A percentile compares a stretch with the other conserved stretches of the same genome.
phyloP scores from a whole-genome alignment of 495 filamentous ascomycete genomes.

The Glonium stellatum region DNA sequence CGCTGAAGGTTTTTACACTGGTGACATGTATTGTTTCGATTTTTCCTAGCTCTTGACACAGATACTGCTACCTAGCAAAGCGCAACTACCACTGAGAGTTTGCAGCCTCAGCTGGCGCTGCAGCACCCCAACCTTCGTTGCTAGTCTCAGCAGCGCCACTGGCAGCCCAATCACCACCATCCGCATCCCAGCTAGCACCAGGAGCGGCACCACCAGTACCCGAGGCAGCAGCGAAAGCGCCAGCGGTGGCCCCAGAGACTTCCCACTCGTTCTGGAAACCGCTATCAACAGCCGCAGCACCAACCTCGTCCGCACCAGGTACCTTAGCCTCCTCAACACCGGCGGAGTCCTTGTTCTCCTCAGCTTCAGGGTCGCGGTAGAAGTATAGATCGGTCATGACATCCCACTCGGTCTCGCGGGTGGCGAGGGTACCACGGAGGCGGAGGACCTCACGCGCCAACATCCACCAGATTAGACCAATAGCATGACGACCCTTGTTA shows the following conservation, averaged over 20 bases:
- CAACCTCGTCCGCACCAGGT: slow-evolving; percentile 77
- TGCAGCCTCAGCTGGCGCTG: slow-evolving; percentile 37
- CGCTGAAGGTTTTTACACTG: not conserved
- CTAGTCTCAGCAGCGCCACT: slow-evolving; percentile 44
- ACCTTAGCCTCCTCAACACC: slow-evolving; percentile 48
- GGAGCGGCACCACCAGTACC: slow-evolving; percentile 47
- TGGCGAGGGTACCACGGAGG: slow-evolving; percentile 89
- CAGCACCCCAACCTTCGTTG: slow-evolving; percentile 62
- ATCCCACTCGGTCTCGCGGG: slow-evolving; percentile 93
- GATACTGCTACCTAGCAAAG: slow-evolving; percentile 12
- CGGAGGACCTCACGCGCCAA: slow-evolving; percentile 98
- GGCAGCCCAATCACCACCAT: slow-evolving; percentile 65
- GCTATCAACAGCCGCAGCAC: slow-evolving; percentile 65
- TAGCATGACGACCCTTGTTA: slow-evolving; percentile 99
- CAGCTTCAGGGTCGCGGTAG: slow-evolving; percentile 98
- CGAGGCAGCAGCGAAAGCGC: slow-evolving; percentile 55
- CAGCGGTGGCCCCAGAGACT: slow-evolving; percentile 52
- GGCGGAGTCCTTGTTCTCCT: slow-evolving; percentile 79
- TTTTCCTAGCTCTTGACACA: no score
- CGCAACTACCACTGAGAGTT: slow-evolving; percentile 51
- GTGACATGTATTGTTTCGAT: not conserved
- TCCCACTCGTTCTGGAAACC: slow-evolving; percentile 80
- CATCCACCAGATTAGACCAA: slow-evolving; percentile 99
- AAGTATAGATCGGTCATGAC: slow-evolving; percentile 99
- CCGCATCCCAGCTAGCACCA: slow-evolving; percentile 68